Conservation (phyloP, 2,329 filamentous ascomycete genomes). For the Venturia nashicola region DNA sequence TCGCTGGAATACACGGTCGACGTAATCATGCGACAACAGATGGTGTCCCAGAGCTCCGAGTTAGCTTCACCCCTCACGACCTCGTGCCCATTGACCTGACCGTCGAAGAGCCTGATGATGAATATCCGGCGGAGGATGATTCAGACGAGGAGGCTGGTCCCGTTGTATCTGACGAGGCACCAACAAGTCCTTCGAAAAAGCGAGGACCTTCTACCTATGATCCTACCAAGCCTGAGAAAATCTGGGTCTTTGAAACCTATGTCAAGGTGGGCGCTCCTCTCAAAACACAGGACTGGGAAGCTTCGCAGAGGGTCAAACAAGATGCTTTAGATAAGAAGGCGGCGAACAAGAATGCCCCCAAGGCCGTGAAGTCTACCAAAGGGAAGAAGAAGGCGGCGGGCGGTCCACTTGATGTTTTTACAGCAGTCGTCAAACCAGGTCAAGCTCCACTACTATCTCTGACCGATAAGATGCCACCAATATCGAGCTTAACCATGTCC, state of each 20-base stretch:
- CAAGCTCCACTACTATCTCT: not conserved
- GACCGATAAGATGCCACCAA: not conserved
- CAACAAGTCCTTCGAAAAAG: conserved; percentile 29
- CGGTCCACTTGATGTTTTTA: conserved; percentile 17
- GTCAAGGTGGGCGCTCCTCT: conserved; percentile 53
- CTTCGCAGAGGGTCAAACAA: conserved; percentile 17
- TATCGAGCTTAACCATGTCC: not conserved
- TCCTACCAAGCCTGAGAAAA: conserved; percentile 50
- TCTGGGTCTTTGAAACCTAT: conserved; percentile 57
- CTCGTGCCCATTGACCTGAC: conserved; percentile 69
- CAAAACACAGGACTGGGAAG: conserved; percentile 54
- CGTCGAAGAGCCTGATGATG: conserved; percentile 60
- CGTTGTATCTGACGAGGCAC: conserved; percentile 21
- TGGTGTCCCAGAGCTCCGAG: conserved; percentile 60
- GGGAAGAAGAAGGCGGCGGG: conserved; percentile 14
- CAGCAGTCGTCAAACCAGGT: conserved; percentile 25
- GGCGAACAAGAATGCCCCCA: conserved; percentile 11
- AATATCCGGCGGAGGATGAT: conserved; percentile 32
- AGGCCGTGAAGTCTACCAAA: conserved; percentile 12
- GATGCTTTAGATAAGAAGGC: not conserved
- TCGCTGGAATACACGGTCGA: conserved; percentile 55
- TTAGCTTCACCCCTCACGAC: conserved; percentile 64
- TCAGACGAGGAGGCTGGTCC: conserved; percentile 19
- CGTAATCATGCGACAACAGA: conserved; percentile 65
- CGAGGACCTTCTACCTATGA: conserved; percentile 43